phyloP scores from a whole-genome alignment of 2,329 filamentous ascomycete genomes.

The Penicillium decumbens region DNA sequence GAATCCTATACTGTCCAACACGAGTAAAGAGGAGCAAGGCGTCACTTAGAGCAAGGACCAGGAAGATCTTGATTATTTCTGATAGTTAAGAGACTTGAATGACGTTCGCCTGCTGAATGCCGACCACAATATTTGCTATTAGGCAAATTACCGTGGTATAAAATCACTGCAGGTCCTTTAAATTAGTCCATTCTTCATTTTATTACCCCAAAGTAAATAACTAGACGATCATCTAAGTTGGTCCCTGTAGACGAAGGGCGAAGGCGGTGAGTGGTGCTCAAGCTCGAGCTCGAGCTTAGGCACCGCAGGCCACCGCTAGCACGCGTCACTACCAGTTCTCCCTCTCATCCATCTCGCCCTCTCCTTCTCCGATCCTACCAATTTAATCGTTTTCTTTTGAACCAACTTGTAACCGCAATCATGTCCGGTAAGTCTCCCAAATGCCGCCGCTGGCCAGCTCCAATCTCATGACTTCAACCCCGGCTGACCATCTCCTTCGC shows the following conservation, averaged over 20 bases:
- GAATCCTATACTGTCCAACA: too few relatives aligned
- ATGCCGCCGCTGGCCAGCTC: conserved; percentile 6
- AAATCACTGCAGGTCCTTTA: too few relatives aligned
- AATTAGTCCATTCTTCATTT: too few relatives aligned
- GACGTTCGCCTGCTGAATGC: too few relatives aligned
- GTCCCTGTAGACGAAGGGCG: not conserved
- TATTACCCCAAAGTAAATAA: not conserved
- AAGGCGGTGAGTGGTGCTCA: conserved; percentile 36
- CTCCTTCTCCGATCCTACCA: conserved; percentile 1
- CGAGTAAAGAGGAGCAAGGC: too few relatives aligned
- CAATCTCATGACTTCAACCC: conserved; percentile 29
- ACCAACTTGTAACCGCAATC: conserved; percentile 22
- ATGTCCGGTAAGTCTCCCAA: conserved; percentile 43
- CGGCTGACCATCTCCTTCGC: conserved; percentile 27
- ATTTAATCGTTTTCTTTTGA: conserved; percentile 9
- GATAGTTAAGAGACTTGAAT: too few relatives aligned
- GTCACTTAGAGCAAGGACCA: too few relatives aligned
- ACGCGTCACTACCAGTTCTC: conserved; percentile 30
- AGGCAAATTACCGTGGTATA: too few relatives aligned
- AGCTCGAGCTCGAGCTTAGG: conserved; percentile 37
- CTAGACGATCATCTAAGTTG: not conserved
- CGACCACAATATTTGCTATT: too few relatives aligned
- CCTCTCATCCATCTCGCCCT: conserved; percentile 17
- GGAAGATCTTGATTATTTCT: too few relatives aligned
- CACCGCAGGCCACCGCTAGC: conserved; percentile 37